Conservation (phyloP, 176 grass and related monocot species). For the Bolboschoenus planiculmis region DNA sequence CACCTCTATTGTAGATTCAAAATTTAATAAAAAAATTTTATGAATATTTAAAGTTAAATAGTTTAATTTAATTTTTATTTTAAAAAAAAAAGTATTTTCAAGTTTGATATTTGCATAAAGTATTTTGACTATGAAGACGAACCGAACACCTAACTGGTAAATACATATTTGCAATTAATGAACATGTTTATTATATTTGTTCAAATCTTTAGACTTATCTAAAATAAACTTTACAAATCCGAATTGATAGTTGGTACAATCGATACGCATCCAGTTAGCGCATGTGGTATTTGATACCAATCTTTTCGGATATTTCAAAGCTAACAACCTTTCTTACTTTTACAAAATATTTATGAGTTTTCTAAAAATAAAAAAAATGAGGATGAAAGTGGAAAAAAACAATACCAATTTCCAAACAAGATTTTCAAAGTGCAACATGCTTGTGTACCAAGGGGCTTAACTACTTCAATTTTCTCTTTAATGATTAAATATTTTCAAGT, state of each 20-base stretch:
- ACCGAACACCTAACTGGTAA: background rate
- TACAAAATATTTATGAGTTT: too few relatives aligned
- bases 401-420: background rate
- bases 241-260: background rate
- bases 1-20: too few relatives aligned
- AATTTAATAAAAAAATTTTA: too few relatives aligned
- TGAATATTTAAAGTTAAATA: too few relatives aligned
- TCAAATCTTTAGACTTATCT: background rate
- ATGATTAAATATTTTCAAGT: background rate
- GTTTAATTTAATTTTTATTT: too few relatives aligned
- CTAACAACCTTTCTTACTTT: too few relatives aligned
- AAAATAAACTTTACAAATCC: background rate
- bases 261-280: too few relatives aligned
- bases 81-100: background rate
- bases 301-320: too few relatives aligned
- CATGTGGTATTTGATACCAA: too few relatives aligned
- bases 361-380: too few relatives aligned
- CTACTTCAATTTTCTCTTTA: background rate
- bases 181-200: background rate
- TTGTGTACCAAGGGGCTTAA: background rate
- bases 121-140: background rate
- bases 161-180: background rate
- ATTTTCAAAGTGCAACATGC: background rate
- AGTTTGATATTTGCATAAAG: background rate
- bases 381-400: background rate